These are phyloP conservation scores for Acer saccharum DNA, from an alignment of 345 rosid genomes.

Conservation along the genomic window DNA sequence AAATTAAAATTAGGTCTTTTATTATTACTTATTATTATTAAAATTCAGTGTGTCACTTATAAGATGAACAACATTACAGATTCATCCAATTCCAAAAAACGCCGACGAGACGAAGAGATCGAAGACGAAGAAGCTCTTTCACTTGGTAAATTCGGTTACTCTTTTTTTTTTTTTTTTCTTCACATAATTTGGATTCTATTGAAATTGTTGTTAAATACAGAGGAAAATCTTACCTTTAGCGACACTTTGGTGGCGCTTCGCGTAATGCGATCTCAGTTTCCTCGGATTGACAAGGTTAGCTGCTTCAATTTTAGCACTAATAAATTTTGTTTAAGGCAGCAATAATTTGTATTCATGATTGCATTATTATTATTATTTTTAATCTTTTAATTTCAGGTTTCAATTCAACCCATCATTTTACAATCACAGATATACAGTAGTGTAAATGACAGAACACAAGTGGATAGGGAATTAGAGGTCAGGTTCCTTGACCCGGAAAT, in stretches of 20 bases:
- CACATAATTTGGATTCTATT: background rate
- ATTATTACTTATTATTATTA: too few relatives aligned
- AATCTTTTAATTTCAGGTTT: constrained; percentile 42
- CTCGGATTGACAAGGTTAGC: constrained; percentile 71
- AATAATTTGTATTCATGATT: background rate
- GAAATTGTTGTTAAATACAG: constrained; percentile 35
- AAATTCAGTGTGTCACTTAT: too few relatives aligned
- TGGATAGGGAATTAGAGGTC: constrained; percentile 90
- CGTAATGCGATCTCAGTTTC: constrained; percentile 94
- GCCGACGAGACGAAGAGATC: constrained; percentile 36
- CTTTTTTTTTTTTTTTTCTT: background rate
- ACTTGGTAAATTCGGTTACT: constrained; percentile 30
- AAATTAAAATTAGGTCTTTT: too few relatives aligned
- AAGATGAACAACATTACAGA: constrained; percentile 10
- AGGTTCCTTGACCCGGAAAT: background rate
- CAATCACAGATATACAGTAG: constrained; percentile 90
- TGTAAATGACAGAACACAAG: constrained; percentile 79
- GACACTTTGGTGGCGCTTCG: constrained; percentile 84
- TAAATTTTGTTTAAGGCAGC: background rate
- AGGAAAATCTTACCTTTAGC: constrained; percentile 70
- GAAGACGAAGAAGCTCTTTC: constrained; percentile 33
- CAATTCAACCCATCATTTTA: constrained; percentile 74
- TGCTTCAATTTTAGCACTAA: background rate
- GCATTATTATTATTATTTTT: too few relatives aligned
- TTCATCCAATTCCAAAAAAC: constrained; percentile 29